phyloP scores from a whole-genome alignment of 2,329 filamentous ascomycete species.

The Colletotrichum sojae region DNA sequence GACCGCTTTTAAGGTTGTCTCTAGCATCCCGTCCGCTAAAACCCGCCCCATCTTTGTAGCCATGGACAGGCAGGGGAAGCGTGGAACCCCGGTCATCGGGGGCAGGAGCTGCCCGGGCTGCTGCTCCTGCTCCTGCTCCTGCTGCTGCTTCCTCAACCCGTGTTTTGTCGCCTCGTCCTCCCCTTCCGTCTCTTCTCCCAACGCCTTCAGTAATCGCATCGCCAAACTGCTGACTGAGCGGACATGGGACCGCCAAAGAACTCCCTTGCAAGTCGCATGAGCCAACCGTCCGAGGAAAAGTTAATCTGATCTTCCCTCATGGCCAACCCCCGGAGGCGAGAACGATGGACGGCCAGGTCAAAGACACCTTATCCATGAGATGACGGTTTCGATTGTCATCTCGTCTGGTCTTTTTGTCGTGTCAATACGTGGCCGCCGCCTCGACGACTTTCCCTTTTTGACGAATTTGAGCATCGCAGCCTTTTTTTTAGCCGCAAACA shows the following conservation, averaged over 20 bases:
- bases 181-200: neutral
- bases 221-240: conserved; percentile 6
- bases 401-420: conserved; percentile 4
- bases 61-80: conserved; percentile 22
- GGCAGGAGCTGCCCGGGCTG: no score
- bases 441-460: conserved; percentile 18
- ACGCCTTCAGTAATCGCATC: neutral
- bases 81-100: conserved; percentile 21
- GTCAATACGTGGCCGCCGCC: neutral
- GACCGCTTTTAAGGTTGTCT: conserved; percentile 37
- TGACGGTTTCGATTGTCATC: conserved; percentile 29
- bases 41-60: conserved; percentile 29
- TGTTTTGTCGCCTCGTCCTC: neutral
- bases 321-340: conserved; percentile 8
- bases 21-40: conserved; percentile 31
- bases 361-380: conserved; percentile 26
- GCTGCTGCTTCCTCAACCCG: conserved; percentile 9
- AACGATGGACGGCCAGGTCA: neutral
- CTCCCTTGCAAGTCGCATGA: conserved; percentile 8
- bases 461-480: neutral
- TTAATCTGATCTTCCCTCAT: conserved; percentile 36
- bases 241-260: neutral
- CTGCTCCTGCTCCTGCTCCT: no score
- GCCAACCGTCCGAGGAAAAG: conserved; percentile 32
- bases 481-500: conserved; percentile 3